Evolutionary conservation across 768 basidiomycete genomes (phyloP), one percentile per base, ranked within the genome.

Genomic region (Xerocomellus dryophilus): DNA sequence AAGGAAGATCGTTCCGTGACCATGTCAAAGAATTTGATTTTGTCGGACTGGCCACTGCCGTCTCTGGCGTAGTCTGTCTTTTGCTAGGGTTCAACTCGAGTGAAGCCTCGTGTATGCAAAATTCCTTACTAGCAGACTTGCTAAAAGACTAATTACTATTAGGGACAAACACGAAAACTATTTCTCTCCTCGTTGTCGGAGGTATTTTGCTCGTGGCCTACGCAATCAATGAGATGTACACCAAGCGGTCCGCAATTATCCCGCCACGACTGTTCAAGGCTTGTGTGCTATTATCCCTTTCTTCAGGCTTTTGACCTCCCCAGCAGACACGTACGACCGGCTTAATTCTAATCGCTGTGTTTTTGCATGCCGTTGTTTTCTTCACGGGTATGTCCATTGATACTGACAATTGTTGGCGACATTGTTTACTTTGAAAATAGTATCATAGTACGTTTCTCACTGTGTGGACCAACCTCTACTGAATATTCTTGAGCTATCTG

Each of bases 221-320:
- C 21, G 64, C 42, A 2, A 44, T 70, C 12, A 76, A 78, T 55
- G 76, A 78, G 43, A 41, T 67, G 1, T 63, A 53, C 38, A 74
- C 73, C 7, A 63, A 53, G 34, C 59, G 64, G 11, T 68, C 66
- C n/a, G 71, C 76, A 2, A 71, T 77, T 50, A 63, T 76, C 20
- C 75, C 76, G 0, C 71, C 73, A 3, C 68, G 77, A 21, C 42
- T 76, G 15, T 75, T 76, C 61, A 71, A 66, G 61, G 70, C 21
- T 40, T 56, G 51, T 38, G 58, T 53, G n/a, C 4, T 35, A 10
- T 27, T 9, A 39, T 27, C 17, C 7, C 11, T 29, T 48, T 34
- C 14, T 38, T 11, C 18, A 27, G 25, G 10, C 5, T 43, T 12
- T 25, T 54, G 27, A 61, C 42, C 18, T 38, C n/a, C 53, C 34